These are phyloP conservation scores for Sporobolomyces pararoseus DNA, from an alignment of 768 basidiomycete genomes.

Conservation along the genomic window DNA sequence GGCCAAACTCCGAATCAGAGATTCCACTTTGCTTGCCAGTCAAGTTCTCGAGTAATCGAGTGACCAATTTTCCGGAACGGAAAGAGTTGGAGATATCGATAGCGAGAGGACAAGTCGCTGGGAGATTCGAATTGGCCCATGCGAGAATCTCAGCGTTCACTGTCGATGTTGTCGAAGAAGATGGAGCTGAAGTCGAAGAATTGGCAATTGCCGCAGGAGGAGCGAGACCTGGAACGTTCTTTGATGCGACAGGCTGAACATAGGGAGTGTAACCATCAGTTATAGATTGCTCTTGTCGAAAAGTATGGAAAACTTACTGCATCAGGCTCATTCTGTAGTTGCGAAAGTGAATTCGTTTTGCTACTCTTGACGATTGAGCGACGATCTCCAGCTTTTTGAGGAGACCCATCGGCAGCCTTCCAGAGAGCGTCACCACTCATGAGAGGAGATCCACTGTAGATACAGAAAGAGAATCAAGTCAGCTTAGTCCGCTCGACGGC, in stretches of 20 bases:
- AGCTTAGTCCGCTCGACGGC: too few relatives aligned
- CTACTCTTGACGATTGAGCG: constrained; percentile 1
- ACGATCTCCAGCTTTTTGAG: constrained; percentile 14
- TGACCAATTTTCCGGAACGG: constrained; percentile 65
- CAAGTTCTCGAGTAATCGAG: constrained; percentile 70
- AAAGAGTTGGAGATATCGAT: constrained; percentile 51
- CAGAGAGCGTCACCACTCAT: constrained; percentile 30
- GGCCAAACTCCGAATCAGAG: constrained; percentile 32
- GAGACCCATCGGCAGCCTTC: neutral
- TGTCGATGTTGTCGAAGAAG: neutral
- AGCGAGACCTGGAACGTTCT: constrained; percentile 9
- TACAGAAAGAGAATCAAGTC: too few relatives aligned
- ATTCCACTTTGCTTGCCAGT: constrained; percentile 44
- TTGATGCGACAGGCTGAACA: neutral
- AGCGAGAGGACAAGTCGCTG: constrained; percentile 57
- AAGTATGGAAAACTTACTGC: neutral
- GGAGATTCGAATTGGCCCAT: constrained; percentile 86
- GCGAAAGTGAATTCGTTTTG: constrained; percentile 12
- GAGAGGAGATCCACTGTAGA: constrained; percentile 21
- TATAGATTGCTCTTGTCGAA: too few relatives aligned
- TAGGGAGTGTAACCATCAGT: neutral
- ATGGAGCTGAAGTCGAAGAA: neutral
- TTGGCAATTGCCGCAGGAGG: neutral
- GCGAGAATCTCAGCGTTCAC: constrained; percentile 57
- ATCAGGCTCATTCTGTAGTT: constrained; percentile 11